phyloP scores from a whole-genome alignment of 257 asterid genomes.

The Coffea canephora region DNA sequence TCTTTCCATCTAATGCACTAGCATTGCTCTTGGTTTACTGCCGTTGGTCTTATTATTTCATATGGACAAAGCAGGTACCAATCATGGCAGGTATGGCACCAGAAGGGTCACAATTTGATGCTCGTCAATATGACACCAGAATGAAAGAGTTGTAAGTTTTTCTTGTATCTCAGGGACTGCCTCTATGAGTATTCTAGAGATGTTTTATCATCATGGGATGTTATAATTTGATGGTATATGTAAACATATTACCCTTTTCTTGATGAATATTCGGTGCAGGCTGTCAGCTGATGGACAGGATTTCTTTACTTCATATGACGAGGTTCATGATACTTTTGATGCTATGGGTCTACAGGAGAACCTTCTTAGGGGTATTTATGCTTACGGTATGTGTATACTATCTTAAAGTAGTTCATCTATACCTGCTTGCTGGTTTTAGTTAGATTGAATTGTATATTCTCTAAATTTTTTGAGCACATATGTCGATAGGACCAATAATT shows the following conservation, averaged over 20 bases:
- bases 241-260: neutral
- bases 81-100: conserved; percentile 55
- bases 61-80: conserved; percentile 25
- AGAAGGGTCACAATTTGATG: conserved; percentile 74
- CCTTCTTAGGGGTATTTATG: conserved; percentile 40
- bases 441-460: neutral
- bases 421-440: neutral
- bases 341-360: conserved; percentile 39
- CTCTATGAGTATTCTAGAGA: too few species aligned
- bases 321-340: conserved; percentile 39
- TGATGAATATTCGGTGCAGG: conserved; percentile 15
- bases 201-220: neutral
- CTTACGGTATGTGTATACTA: conserved; percentile 26
- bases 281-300: conserved; percentile 32
- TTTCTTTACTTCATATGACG: conserved; percentile 38
- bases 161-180: neutral
- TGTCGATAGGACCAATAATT: neutral
- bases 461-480: neutral
- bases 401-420: neutral
- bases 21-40: neutral
- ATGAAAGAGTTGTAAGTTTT: conserved; percentile 62
- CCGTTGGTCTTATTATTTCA: neutral
- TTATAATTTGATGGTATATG: neutral
- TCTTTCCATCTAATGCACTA: neutral
- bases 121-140: conserved; percentile 56